Evolutionary conservation across 83 land plant genomes (phyloP).

Genomic region (Isoetes engelmannii): DNA sequence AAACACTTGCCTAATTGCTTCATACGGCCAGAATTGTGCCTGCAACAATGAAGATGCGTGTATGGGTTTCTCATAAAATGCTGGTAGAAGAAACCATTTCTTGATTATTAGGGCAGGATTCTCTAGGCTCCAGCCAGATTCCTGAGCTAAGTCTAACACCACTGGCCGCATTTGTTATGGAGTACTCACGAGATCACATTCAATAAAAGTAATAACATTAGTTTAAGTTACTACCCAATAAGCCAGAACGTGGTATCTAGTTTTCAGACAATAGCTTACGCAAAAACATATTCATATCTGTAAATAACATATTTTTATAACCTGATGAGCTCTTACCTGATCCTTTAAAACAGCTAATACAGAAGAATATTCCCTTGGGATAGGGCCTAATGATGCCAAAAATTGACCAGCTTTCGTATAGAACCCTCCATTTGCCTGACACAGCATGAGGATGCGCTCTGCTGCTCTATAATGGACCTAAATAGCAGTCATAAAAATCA

Average conservation of each 20-base stretch:
- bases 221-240: neutral
- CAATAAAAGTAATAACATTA: neutral
- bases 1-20: constrained; percentile 54
- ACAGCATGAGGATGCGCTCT: constrained; percentile 62
- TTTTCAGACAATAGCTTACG: too few relatives aligned
- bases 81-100: too few relatives aligned
- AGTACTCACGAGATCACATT: too few relatives aligned
- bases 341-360: constrained; percentile 77
- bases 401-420: constrained; percentile 96
- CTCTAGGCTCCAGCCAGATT: too few relatives aligned
- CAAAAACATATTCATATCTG: too few relatives aligned
- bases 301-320: too few relatives aligned
- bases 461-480: constrained; percentile 91
- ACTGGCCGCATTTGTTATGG: too few relatives aligned
- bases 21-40: constrained; percentile 59
- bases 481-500: neutral
- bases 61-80: too few relatives aligned
- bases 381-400: constrained; percentile 62
- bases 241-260: neutral
- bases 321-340: constrained; percentile 38
- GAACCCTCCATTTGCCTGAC: constrained; percentile 80
- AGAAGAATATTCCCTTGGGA: constrained; percentile 71
- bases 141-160: too few relatives aligned
- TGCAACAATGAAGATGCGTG: constrained; percentile 3
- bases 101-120: too few relatives aligned